These are phyloP conservation scores for Rhodomyrtus psidioides DNA, from an alignment of 441 rosid species.

Conservation along the genomic window DNA sequence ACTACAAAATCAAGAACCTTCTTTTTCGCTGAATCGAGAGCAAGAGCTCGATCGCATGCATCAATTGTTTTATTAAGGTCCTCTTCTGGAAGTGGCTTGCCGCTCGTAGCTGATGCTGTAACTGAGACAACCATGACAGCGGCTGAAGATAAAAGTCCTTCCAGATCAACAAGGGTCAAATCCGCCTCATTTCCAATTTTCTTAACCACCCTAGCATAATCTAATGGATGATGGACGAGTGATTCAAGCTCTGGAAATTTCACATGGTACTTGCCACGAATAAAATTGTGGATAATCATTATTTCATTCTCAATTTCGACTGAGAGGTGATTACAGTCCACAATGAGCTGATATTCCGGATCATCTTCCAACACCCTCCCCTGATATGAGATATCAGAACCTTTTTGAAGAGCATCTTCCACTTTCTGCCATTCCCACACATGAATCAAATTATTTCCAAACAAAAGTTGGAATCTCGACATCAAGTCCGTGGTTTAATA, in stretches of 20 bases:
- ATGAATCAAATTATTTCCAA: too few relatives aligned
- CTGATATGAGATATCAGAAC: too few relatives aligned
- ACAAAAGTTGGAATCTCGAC: neutral
- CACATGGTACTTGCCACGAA: conserved; percentile 70
- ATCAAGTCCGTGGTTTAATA: neutral
- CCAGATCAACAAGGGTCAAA: conserved; percentile 72
- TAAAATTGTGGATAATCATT: too few relatives aligned
- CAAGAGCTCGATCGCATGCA: conserved; percentile 85
- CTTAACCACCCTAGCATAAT: conserved; percentile 87
- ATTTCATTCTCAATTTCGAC: too few relatives aligned
- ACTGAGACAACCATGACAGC: conserved; percentile 90
- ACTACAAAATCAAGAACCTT: conserved; percentile 93
- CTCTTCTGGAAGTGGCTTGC: conserved; percentile 78
- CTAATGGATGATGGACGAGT: conserved; percentile 78
- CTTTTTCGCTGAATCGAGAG: conserved; percentile 69
- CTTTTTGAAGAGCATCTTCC: too few relatives aligned
- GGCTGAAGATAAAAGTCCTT: conserved; percentile 76
- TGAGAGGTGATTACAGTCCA: too few relatives aligned
- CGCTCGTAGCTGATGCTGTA: conserved; percentile 84
- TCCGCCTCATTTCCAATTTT: conserved; percentile 83
- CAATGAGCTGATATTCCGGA: too few relatives aligned
- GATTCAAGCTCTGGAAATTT: conserved; percentile 94
- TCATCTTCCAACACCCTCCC: too few relatives aligned
- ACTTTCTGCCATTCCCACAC: too few relatives aligned
- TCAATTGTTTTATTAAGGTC: conserved; percentile 67